phyloP scores from a whole-genome alignment of 331 rosid genomes.

The Quercus lobata region DNA sequence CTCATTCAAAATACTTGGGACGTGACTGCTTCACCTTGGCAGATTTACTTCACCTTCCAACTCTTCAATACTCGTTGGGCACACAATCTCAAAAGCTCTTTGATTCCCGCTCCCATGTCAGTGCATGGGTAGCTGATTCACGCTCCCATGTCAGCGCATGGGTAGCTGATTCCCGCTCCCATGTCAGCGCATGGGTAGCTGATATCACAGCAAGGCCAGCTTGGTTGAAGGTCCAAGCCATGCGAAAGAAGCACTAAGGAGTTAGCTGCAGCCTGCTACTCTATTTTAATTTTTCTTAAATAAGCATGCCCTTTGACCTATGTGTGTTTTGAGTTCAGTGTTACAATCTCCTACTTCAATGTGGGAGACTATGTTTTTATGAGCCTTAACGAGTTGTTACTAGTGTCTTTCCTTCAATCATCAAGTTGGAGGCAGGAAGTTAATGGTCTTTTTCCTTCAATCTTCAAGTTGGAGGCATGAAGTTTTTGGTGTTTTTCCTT shows the following conservation, averaged over 20 bases:
- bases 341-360: not conserved
- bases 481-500: too few relatives aligned
- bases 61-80: constrained; percentile 36
- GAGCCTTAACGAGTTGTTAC: not conserved
- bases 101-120: constrained; percentile 45
- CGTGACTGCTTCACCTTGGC: constrained; percentile 57
- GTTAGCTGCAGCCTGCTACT: not conserved
- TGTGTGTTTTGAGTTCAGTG: not conserved
- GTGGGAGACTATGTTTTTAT: not conserved
- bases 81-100: constrained; percentile 34
- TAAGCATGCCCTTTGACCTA: not conserved
- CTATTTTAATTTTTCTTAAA: too few relatives aligned
- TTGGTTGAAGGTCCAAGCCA: constrained; percentile 56
- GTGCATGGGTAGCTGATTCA: constrained; percentile 21
- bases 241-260: constrained; percentile 13
- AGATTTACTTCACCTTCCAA: constrained; percentile 69
- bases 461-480: not conserved
- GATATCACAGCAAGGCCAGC: constrained; percentile 66
- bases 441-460: not conserved
- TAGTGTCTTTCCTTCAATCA: not conserved
- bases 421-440: not conserved
- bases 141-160: constrained; percentile 31
- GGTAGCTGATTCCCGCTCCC: constrained; percentile 39
- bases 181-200: constrained; percentile 23
- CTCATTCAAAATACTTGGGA: constrained; percentile 50